A percentile compares a stretch with the other conserved stretches of the same genome.
Conservation (phyloP, 148 eudicot genomes). For the Euryodendron excelsum region DNA sequence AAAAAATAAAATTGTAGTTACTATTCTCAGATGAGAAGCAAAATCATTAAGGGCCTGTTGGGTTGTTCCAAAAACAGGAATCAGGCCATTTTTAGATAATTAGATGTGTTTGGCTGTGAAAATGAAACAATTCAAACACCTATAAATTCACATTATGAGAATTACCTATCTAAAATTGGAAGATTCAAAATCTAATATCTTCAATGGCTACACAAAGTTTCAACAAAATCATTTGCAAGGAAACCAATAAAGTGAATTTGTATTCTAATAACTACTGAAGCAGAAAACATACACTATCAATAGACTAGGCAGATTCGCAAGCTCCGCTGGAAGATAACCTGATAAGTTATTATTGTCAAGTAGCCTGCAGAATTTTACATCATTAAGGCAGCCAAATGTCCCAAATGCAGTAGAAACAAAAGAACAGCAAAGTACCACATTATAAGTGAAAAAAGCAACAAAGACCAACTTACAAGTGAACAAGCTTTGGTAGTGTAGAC, state of each 20-base stretch:
- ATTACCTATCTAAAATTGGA: neutral
- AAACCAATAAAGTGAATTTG: neutral
- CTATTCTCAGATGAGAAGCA: neutral
- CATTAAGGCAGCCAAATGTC: conserved; percentile 19
- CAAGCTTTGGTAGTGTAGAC: conserved; percentile 42
- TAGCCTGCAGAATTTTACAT: conserved; percentile 47
- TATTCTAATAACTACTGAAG: neutral
- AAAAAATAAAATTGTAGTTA: neutral
- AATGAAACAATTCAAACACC: neutral
- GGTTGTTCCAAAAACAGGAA: neutral
- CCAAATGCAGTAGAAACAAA: neutral
- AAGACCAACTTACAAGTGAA: conserved; percentile 48
- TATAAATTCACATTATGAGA: neutral
- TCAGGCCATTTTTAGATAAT: neutral
- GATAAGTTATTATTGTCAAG: conserved; percentile 82
- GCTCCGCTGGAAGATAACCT: conserved; percentile 80
- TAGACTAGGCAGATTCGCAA: conserved; percentile 54
- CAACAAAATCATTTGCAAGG: neutral
- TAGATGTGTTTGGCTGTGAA: neutral
- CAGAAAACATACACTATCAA: conserved; percentile 59
- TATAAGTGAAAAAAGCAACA: neutral
- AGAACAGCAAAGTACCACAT: neutral
- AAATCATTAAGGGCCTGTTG: neutral
- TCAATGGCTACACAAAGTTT: neutral
- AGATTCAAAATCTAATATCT: neutral